Evolutionary conservation across 176 grass and related monocot species (phyloP), one percentile per base, ranked within the genome.

Genomic region (Triticum turgidum): DNA sequence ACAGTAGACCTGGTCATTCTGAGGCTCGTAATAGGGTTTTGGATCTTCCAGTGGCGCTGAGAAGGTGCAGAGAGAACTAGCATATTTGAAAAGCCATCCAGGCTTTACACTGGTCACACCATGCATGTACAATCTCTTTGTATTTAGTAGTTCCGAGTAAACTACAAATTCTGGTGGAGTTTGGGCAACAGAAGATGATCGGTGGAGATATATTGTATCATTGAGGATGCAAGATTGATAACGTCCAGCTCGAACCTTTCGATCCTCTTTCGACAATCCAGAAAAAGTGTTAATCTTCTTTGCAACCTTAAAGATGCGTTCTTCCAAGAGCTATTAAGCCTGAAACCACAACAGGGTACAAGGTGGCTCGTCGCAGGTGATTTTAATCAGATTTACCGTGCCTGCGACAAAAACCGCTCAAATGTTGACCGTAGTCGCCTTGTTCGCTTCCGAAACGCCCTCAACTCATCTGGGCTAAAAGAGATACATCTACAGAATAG

Each of bases 61-160:
- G 76, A 96, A 98, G 27, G 97, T 94, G 86, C 97, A 96, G n/a
- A 96, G 88, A 84, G 89, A 89, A 91, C 82, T 91, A 54, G 88
- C 97, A 88, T 99, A 92, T 73, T 99, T 99, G 20, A 99, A 71
- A 83, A 99, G 87, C 94, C 97, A 99, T 33, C 83, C 79, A 62
- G 97, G 86, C 80, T 99, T 94, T 41, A 99, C 73, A 54, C 67
- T 89, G 13, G 97, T 99, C 73, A 94, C 84, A 75, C 94, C 94
- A 86, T 94, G 94, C 90, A 96, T 92, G 84, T 88, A 96, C 25
- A 87, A 71, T 73, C 87, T 92, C 71, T 98, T 98, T 82, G 80
- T 96, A 30, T 96, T 84, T 74, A 98, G 80, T 70, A 98, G 80
- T 64, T 98, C 97, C 4, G 94, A 89, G 78, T 98, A 98, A 84